Evolutionary conservation across 2,329 filamentous ascomycete species (phyloP).

Genomic region (Monilinia fructicola): DNA sequence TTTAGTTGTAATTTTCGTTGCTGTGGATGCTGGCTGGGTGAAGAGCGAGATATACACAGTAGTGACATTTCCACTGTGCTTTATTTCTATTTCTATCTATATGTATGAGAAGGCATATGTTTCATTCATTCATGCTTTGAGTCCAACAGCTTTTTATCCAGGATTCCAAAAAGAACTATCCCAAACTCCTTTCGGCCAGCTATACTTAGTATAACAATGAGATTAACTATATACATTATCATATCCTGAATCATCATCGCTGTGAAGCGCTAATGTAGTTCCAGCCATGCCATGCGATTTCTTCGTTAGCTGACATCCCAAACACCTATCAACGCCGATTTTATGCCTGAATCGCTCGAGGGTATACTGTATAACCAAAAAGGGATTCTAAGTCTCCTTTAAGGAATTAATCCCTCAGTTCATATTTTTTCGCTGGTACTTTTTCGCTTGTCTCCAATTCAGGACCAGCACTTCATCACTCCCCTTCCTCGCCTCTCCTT

Average conservation of each 20-base stretch:
- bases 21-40: too few species aligned
- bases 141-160: too few species aligned
- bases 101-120: background rate
- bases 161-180: background rate
- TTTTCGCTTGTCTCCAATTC: slow-evolving; percentile 31
- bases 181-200: background rate
- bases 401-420: background rate
- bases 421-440: background rate
- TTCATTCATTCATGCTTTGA: background rate
- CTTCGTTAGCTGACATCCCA: background rate
- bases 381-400: background rate
- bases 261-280: background rate
- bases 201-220: background rate
- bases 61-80: too few species aligned
- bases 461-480: slow-evolving; percentile 35
- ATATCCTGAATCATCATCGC: slow-evolving; percentile 12
- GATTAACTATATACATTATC: slow-evolving; percentile 8
- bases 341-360: background rate
- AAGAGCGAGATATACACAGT: too few species aligned
- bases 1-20: too few species aligned
- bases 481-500: slow-evolving; percentile 24
- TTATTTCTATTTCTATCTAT: background rate
- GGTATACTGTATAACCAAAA: background rate
- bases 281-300: background rate
- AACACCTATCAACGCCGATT: background rate